Conservation (phyloP, 2,329 filamentous ascomycete genomes). For the Escovopsis sp. region DNA sequence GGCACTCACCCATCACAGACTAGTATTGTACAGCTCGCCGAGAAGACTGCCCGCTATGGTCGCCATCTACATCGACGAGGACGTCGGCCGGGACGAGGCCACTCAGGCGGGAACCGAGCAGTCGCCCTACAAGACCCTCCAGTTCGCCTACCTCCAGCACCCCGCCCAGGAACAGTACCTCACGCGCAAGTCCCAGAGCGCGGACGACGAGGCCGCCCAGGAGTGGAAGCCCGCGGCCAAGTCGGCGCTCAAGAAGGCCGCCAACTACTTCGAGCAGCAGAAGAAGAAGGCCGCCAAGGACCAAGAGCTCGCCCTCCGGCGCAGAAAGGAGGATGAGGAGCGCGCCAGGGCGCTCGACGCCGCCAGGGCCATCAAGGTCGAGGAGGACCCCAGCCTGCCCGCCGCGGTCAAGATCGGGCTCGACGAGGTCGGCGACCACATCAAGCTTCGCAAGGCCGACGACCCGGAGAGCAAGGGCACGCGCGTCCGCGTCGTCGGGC, state of each 20-base stretch:
- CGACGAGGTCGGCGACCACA: constrained; percentile 15
- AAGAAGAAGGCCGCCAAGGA: constrained; percentile 11
- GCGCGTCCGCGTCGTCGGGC: constrained; percentile 64
- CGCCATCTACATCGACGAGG: constrained; percentile 49
- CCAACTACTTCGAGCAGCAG: constrained; percentile 10
- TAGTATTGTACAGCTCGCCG: too few relatives aligned
- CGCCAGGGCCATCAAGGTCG: constrained; percentile 58
- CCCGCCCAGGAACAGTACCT: constrained; percentile 17
- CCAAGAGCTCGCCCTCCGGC: constrained; percentile 8
- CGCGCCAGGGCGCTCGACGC: constrained; percentile 41
- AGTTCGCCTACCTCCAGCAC: constrained; percentile 52
- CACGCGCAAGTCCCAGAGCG: constrained; percentile 40
- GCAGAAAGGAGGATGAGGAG: constrained; percentile 10
- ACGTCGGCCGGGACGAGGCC: constrained; percentile 58
- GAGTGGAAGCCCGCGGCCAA: constrained; percentile 20
- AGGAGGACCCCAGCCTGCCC: constrained; percentile 51
- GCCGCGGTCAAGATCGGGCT: constrained; percentile 62
- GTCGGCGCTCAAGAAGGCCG: constrained; percentile 10
- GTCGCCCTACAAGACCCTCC: constrained; percentile 68
- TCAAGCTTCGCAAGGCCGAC: constrained; percentile 19
- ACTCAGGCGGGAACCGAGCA: constrained; percentile 52
- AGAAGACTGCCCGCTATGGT: constrained; percentile 14
- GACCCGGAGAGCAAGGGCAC: constrained; percentile 38
- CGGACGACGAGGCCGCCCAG: constrained; percentile 13
- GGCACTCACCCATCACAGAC: too few relatives aligned